Base-by-base conservation (phyloP, 73 alveolate species). In the Paramecium sexaurelia region DNA sequence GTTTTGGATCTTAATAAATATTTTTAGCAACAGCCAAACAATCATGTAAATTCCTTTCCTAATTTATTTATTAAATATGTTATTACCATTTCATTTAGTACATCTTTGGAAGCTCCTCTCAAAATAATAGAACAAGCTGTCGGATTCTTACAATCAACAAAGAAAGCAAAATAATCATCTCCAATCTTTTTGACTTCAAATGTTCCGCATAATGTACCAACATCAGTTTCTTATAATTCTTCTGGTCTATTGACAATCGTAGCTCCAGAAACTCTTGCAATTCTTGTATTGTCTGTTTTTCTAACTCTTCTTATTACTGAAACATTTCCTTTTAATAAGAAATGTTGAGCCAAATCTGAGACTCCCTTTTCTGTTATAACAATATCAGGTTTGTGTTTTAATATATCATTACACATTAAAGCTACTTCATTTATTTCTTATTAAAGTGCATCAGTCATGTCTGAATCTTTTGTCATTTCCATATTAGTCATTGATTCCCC, bases 51-150 rank as follows among this genome's bases (percentile, higher is more conserved):
- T 97, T 97, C 57, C 99, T 92, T 78, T 98, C 99, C 83, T 61
- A 61, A 11, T 13, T 13, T 26, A 29, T 29, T 61, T 26, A 11
- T 29, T 26, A 13, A 51, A 4, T 51, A 3, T 61, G 11, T 61
- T 11, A 61, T 1, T 61, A 61, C 83, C 92, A 98, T 96, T 87
- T 98, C 99, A 73, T 98, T 97, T 84, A 98, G 97, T 85, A 98
- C 99, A 92, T 98, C 99, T 96, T 98, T 97, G 55, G 99, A 95
- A 90, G 98, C 99, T 45, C 99, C 99, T 87, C 99, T 95, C 93
- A 98, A 93, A 67, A 98, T 36, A 71, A 98, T 97, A 5, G 99
- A 95, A 96, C 99, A 98, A 29, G 99, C 99, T 68, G 96, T 93
- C 61, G 99, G 99, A 45, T 96, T 89, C 93, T 97, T 78, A 87